These are phyloP conservation scores for Dendrobium officinale DNA, from an alignment of 106 monocot genomes.

Conservation along the genomic window DNA sequence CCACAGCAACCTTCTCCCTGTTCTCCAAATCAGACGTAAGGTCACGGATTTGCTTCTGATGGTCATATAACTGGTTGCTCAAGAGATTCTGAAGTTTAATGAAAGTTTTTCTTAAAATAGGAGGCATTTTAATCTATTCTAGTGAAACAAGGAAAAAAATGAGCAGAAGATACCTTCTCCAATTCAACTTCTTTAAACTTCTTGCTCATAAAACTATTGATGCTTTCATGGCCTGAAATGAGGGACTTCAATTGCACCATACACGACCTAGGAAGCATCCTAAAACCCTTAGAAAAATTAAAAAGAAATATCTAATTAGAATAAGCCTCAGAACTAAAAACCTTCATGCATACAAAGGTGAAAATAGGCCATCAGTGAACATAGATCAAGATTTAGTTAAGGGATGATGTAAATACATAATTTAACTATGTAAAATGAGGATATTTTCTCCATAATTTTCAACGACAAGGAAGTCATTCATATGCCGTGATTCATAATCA, in stretches of 20 bases:
- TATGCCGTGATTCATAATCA: not conserved
- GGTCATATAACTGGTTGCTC: slow-evolving; percentile 19
- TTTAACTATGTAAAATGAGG: too few relatives aligned
- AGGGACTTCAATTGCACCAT: slow-evolving; percentile 39
- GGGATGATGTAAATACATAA: too few relatives aligned
- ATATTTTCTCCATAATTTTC: too few relatives aligned
- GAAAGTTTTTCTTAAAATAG: not conserved
- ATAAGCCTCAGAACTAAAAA: not conserved
- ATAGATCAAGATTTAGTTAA: too few relatives aligned
- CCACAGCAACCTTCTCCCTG: slow-evolving; percentile 43
- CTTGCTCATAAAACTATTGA: slow-evolving; percentile 28
- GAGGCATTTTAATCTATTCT: not conserved
- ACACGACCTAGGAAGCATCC: slow-evolving; percentile 25
- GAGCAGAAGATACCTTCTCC: slow-evolving; percentile 55
- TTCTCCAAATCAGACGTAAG: slow-evolving; percentile 31
- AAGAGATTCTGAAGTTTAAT: slow-evolving; percentile 38
- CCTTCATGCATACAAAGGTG: not conserved
- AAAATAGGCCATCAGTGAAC: too few relatives aligned
- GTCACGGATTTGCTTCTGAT: slow-evolving; percentile 32
- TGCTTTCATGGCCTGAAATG: slow-evolving; percentile 26
- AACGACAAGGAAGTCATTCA: not conserved
- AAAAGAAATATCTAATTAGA: not conserved
- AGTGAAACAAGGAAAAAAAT: slow-evolving; percentile 1
- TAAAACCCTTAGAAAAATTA: slow-evolving; percentile 39
- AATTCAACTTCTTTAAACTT: slow-evolving; percentile 39